Percentiles rank a stretch among this genome's conserved stretches.
Evolutionary conservation across 192 early-diverging fungal genomes (phyloP).

Genomic region (Lobosporangium transversale): DNA sequence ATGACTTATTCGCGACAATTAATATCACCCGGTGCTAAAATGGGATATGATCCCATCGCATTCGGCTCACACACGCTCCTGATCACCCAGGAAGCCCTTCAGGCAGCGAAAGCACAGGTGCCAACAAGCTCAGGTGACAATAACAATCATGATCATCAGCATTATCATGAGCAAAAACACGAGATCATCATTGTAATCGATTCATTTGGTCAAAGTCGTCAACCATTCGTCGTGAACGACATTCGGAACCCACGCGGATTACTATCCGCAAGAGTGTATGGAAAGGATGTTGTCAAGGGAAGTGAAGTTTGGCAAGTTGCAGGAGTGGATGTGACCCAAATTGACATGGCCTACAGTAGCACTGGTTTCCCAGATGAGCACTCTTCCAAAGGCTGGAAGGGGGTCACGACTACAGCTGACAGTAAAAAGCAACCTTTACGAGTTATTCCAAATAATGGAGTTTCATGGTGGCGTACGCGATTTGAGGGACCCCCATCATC

Average conservation of each 20-base stretch:
- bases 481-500: constrained; percentile 46
- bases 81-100: constrained; percentile 55
- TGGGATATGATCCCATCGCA: constrained; percentile 71
- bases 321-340: constrained; percentile 77
- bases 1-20: constrained; percentile 75
- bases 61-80: constrained; percentile 70
- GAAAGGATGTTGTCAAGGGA: constrained; percentile 56
- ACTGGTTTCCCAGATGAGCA: constrained; percentile 81
- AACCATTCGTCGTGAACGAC: constrained; percentile 79
- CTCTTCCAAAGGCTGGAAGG: constrained; percentile 55
- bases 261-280: constrained; percentile 69
- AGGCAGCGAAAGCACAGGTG: not conserved
- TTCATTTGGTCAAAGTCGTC: constrained; percentile 77
- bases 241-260: constrained; percentile 79
- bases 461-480: constrained; percentile 53
- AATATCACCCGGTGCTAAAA: constrained; percentile 68
- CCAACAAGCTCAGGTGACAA: not conserved
- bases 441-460: constrained; percentile 29
- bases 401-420: too few species aligned
- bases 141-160: constrained; percentile 59
- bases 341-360: constrained; percentile 67
- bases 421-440: too few species aligned
- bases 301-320: constrained; percentile 72
- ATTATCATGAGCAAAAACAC: constrained; percentile 63
- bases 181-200: constrained; percentile 78